Percentiles rank a stretch among this genome's conserved stretches.
phyloP scores from a whole-genome alignment of 768 basidiomycete species.

The Pisolithus sp. region DNA sequence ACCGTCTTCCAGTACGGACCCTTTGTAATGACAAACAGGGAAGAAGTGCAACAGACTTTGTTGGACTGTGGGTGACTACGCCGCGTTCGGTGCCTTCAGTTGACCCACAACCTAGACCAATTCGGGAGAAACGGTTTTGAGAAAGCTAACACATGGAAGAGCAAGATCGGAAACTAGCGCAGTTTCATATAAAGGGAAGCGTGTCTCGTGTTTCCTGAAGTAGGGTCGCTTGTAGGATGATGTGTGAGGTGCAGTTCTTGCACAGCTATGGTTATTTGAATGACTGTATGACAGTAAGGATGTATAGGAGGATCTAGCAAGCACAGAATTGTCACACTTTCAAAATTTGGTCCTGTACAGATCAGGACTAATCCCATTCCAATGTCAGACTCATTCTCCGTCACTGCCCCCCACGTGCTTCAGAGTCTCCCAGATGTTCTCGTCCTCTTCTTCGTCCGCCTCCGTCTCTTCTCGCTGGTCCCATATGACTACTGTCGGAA shows the following conservation, averaged over 20 bases:
- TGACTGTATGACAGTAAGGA: neutral
- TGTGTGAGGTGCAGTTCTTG: no score
- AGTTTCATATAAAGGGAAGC: neutral
- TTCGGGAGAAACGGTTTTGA: conserved; percentile 84
- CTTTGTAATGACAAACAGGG: conserved; percentile 76
- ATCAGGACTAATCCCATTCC: neutral
- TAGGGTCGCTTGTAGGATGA: no score
- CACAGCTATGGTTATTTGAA: no score
- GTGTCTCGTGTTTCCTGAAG: no score
- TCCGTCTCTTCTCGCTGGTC: conserved; percentile 33
- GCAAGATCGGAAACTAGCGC: conserved; percentile 52
- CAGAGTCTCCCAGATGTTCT: conserved; percentile 68
- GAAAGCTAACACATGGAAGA: conserved; percentile 81
- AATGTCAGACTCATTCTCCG: conserved; percentile 15
- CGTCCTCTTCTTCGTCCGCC: conserved; percentile 29
- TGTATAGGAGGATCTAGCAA: neutral
- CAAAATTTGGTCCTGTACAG: neutral
- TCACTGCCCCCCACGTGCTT: conserved; percentile 40
- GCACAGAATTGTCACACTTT: no score
- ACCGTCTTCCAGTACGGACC: conserved; percentile 83
- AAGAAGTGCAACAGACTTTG: conserved; percentile 79
- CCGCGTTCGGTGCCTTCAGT: neutral
- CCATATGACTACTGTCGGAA: conserved; percentile 62
- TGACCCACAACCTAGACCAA: conserved; percentile 45
- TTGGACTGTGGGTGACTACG: conserved; percentile 57